Evolutionary conservation across 371 early-diverging fungal genomes (phyloP).

Genomic region (Apophysomyces sp.): DNA sequence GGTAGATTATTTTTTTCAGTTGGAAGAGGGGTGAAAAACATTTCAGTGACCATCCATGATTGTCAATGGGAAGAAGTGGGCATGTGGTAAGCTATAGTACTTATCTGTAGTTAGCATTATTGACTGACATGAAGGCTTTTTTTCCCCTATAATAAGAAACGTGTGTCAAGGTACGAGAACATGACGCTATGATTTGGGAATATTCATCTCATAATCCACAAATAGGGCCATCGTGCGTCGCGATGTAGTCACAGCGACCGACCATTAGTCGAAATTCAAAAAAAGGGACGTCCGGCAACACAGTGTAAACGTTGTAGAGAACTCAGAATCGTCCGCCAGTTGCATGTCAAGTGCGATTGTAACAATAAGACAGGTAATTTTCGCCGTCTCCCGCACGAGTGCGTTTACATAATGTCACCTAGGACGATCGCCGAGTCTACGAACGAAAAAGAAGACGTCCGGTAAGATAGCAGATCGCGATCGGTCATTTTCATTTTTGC

Average conservation of each 20-base stretch:
- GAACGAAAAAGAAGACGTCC: background rate
- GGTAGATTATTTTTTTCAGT: background rate
- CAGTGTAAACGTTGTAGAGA: slow-evolving; percentile 78
- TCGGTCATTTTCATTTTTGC: background rate
- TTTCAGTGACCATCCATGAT: slow-evolving; percentile 8
- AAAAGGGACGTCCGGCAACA: slow-evolving; percentile 80
- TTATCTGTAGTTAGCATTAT: background rate
- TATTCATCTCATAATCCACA: background rate
- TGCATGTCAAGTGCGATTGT: slow-evolving; percentile 77
- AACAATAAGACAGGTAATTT: slow-evolving; percentile 21
- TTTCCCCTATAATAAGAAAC: slow-evolving; percentile 18
- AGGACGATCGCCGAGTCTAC: background rate
- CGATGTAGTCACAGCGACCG: slow-evolving; percentile 63
- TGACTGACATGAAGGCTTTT: background rate
- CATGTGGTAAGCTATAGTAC: slow-evolving; percentile 16
- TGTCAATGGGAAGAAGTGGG: slow-evolving; percentile 21
- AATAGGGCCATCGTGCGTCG: slow-evolving; percentile 64
- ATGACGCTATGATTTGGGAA: background rate
- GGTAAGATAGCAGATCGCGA: background rate
- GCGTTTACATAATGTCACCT: background rate
- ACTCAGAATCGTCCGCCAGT: slow-evolving; percentile 66
- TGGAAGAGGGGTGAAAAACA: slow-evolving; percentile 1
- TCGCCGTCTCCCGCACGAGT: background rate
- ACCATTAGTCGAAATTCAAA: slow-evolving; percentile 63
- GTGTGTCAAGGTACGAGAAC: slow-evolving; percentile 36